Percentiles rank a stretch among this genome's conserved stretches.
Conservation (phyloP, 2,329 filamentous ascomycete species). For the Podosphaera xanthii region DNA sequence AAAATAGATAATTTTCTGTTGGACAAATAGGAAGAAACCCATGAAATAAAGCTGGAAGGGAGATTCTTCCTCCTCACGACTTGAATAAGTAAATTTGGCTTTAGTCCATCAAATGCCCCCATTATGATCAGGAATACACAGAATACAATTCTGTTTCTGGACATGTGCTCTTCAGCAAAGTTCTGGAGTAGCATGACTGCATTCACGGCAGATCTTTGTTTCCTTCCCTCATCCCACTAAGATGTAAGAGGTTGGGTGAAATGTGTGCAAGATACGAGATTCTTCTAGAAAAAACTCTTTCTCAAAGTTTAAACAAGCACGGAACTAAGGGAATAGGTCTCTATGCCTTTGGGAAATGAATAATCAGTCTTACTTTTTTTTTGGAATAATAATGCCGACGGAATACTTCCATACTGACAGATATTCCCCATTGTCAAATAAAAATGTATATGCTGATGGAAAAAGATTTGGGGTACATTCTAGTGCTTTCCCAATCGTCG, state of each 20-base stretch:
- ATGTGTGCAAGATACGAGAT: neutral
- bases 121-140: neutral
- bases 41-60: neutral
- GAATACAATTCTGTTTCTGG: neutral
- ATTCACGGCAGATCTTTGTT: neutral
- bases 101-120: neutral
- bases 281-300: neutral
- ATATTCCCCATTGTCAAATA: neutral
- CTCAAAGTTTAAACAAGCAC: neutral
- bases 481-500: neutral
- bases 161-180: neutral
- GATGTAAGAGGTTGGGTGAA: neutral
- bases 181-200: neutral
- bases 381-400: constrained; percentile 1
- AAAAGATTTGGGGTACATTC: neutral
- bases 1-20: neutral
- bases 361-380: neutral
- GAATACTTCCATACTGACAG: neutral
- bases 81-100: neutral
- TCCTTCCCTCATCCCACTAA: no score
- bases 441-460: neutral
- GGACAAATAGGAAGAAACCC: neutral
- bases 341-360: neutral
- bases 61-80: neutral
- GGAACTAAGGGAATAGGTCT: neutral